phyloP scores from a whole-genome alignment of 78 protist species.

The Tieghemostelium lacteum region DNA sequence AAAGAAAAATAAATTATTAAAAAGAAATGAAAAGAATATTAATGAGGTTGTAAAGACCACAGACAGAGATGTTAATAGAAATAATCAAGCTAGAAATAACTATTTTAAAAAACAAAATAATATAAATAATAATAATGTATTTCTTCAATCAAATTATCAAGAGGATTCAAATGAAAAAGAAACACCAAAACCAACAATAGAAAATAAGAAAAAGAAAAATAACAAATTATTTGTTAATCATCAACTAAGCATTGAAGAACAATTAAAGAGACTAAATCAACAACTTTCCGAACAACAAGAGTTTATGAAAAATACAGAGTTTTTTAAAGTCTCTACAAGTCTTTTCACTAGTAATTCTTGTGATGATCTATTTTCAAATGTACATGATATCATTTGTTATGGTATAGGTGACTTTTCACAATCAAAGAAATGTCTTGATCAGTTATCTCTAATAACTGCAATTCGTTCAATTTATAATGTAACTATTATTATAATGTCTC shows the following conservation, averaged over 20 bases:
- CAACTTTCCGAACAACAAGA: neutral
- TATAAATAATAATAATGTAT: neutral
- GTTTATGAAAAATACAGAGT: conserved; percentile 15
- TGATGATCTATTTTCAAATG: neutral
- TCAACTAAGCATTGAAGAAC: conserved; percentile 17
- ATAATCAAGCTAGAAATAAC: conserved; percentile 40
- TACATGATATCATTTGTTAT: conserved; percentile 51
- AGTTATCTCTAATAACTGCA: conserved; percentile 21
- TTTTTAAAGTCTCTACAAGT: conserved; percentile 48
- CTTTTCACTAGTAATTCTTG: neutral
- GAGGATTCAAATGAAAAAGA: neutral
- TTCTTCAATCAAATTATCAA: neutral
- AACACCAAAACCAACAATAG: too few relatives aligned
- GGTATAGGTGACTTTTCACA: conserved; percentile 49
- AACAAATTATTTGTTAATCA: conserved; percentile 9
- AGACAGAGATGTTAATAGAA: conserved; percentile 23
- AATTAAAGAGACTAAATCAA: conserved; percentile 7
- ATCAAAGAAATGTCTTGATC: conserved; percentile 57
- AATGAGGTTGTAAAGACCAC: too few relatives aligned
- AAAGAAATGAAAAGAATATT: neutral
- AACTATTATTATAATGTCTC: too few relatives aligned
- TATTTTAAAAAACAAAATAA: conserved; percentile 23
- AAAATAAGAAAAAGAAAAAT: neutral
- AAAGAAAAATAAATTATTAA: conserved; percentile 37
- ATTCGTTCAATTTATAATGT: conserved; percentile 8